These are phyloP conservation scores for Sporothrix protearum DNA, from an alignment of 2,329 filamentous ascomycete genomes.

Conservation along the genomic window DNA sequence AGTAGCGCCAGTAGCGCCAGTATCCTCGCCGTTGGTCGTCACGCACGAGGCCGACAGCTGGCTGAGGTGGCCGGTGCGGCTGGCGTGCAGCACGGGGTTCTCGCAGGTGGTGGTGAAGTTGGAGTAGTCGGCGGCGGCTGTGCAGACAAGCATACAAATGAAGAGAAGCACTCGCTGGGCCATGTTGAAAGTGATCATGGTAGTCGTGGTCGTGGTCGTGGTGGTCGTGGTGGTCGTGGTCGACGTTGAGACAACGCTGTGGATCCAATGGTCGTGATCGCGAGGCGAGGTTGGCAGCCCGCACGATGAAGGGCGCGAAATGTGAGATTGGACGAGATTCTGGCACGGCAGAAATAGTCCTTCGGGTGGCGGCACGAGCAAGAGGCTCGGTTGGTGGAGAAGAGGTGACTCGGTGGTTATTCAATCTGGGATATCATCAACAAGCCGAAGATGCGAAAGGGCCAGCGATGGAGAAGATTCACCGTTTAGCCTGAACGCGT, in stretches of 20 bases:
- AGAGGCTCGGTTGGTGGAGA: constrained; percentile 3
- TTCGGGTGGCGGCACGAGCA: too few species aligned
- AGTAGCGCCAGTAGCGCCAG: too few species aligned
- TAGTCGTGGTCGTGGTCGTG: background rate
- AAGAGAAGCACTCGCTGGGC: background rate
- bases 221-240: background rate
- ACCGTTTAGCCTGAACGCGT: constrained; percentile 3
- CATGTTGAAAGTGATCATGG: background rate
- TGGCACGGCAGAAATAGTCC: background rate
- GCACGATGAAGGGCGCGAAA: background rate
- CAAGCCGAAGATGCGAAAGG: background rate
- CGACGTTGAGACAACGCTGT: background rate
- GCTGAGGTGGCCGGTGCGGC: constrained; percentile 7
- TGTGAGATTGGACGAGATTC: background rate
- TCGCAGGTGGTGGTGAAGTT: constrained; percentile 23
- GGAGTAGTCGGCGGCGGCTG: background rate
- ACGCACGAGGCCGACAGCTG: constrained; percentile 10
- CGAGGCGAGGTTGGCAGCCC: background rate
- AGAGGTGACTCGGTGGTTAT: background rate
- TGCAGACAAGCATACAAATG: background rate
- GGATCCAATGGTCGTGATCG: background rate
- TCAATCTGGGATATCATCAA: background rate
- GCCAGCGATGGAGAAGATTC: background rate
- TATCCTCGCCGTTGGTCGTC: background rate
- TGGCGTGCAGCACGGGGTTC: background rate